Evolutionary conservation across 768 basidiomycete species (phyloP), one percentile per base, ranked within the genome.

Genomic region (Dacryopinax primogenitus): DNA sequence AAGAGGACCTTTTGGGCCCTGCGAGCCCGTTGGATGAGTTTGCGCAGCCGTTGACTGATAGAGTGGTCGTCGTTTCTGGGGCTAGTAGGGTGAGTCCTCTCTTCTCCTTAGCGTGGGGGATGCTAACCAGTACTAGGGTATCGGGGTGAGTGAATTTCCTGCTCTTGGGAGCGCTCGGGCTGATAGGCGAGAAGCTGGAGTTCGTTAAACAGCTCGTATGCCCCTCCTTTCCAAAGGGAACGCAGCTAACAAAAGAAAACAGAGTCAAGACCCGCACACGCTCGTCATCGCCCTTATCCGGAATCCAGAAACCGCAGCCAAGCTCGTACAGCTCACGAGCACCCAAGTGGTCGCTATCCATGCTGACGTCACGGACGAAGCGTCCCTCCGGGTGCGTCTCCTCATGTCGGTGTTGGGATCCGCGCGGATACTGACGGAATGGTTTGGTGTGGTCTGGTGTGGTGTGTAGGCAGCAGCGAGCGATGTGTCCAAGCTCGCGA

Each of bases 341-440:
- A 64, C 34, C 13, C 51, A 58, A 77, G 63, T 81, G 7, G 72
- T 75, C 45, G 62, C 78, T 13, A 7, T 80, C 32, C 66, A 76
- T 62, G 75, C 74, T 1, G 78, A 81, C 66, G 71, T 79, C 58
- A 74, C 71, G 13, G 71, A 77, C 64, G 63, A 33, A 34, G 39
- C 41, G 7, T 66, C 73, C 3, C 65, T 79, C 41, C 70, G 73
- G 70, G 78, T 75, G 41, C 64, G 72, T 30, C 1, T 9, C 37
- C 51, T 7, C 3, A n/a, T 18, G 1, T 15, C 9, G 35, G 30
- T 30, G 26, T 4, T 9, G 51, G 12, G 23, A 26, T 7, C 9
- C 9, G 23, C 13, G 23, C 12, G 37, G n/a, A 39, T 11, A n/a
- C 37, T 39, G 12, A 39, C n/a, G 37, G n/a, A n/a, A n/a, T n/a